These are phyloP conservation scores for Pseudonitzschia multiseries DNA, from an alignment of 108 stramenopile species.

Conservation along the genomic window DNA sequence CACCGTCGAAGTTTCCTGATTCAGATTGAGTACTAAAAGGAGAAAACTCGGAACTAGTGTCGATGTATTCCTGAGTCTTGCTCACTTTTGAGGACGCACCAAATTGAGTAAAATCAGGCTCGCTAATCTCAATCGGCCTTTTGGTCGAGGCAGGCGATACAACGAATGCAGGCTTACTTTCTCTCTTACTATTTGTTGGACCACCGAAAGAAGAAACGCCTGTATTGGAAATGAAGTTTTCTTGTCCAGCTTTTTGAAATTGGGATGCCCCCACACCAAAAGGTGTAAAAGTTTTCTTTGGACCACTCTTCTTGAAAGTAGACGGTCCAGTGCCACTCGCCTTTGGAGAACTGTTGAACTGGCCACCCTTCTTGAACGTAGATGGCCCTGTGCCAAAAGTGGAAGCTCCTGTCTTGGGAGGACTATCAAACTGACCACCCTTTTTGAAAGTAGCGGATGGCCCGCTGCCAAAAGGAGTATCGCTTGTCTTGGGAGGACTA, in stretches of 20 bases:
- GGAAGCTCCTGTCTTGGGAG: not conserved
- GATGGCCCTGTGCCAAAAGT: not conserved
- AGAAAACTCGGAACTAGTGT: not conserved
- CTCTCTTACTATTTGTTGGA: no score
- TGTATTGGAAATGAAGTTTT: not conserved
- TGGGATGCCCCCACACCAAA: no score
- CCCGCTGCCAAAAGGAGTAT: not conserved
- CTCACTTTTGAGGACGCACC: not conserved
- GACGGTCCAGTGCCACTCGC: no score
- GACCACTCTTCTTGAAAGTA: not conserved
- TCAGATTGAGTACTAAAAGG: not conserved
- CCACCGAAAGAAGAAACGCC: constrained; percentile 3
- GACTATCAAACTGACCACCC: not conserved
- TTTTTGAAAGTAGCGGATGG: no score
- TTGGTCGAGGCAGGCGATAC: not conserved
- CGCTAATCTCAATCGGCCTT: not conserved
- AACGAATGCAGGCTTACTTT: not conserved
- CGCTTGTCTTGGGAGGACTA: not conserved
- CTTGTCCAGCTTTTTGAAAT: not conserved
- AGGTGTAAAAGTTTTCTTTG: constrained; percentile 1
- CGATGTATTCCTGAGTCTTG: not conserved
- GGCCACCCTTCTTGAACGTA: no score
- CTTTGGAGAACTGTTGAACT: no score
- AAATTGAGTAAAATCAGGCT: not conserved
- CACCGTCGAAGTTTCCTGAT: no score